These are phyloP conservation scores for Heliamphora pulchella DNA, from an alignment of 179 eudicot genomes.

Conservation along the genomic window DNA sequence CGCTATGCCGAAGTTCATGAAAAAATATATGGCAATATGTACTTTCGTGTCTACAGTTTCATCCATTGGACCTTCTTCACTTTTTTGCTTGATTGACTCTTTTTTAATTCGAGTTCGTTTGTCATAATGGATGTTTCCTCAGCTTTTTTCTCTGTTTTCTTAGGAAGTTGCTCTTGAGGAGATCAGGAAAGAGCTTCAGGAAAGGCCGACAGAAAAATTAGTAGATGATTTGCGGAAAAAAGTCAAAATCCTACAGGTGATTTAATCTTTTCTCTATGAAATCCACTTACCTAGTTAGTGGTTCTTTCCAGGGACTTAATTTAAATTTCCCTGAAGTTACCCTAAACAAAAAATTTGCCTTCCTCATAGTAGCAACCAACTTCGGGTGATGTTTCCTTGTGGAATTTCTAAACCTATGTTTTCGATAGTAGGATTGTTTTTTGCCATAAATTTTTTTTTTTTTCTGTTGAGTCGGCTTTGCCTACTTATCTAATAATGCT, in stretches of 20 bases:
- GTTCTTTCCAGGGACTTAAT: neutral
- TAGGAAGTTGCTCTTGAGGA: slow-evolving; percentile 79
- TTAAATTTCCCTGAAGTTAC: slow-evolving; percentile 3
- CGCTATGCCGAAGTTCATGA: neutral
- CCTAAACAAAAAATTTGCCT: neutral
- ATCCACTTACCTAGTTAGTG: neutral
- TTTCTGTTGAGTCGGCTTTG: neutral
- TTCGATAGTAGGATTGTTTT: neutral
- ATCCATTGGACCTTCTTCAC: neutral
- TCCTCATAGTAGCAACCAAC: neutral
- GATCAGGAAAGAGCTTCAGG: slow-evolving; percentile 76
- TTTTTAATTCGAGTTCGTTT: neutral
- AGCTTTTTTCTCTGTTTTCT: slow-evolving; percentile 15
- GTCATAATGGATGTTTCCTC: neutral
- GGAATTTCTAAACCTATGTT: slow-evolving; percentile 1
- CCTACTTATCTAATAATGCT: neutral
- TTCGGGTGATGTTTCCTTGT: slow-evolving; percentile 1
- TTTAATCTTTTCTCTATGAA: slow-evolving; percentile 8
- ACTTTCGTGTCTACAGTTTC: neutral
- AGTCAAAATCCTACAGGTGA: slow-evolving; percentile 94
- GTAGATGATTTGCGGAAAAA: slow-evolving; percentile 94
- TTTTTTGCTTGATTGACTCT: neutral
- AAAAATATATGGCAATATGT: neutral
- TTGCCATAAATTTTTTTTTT: neutral
- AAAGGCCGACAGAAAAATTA: slow-evolving; percentile 82